Conservation (phyloP, 2,329 filamentous ascomycete species). For the Microdochium trichocladiopsis region DNA sequence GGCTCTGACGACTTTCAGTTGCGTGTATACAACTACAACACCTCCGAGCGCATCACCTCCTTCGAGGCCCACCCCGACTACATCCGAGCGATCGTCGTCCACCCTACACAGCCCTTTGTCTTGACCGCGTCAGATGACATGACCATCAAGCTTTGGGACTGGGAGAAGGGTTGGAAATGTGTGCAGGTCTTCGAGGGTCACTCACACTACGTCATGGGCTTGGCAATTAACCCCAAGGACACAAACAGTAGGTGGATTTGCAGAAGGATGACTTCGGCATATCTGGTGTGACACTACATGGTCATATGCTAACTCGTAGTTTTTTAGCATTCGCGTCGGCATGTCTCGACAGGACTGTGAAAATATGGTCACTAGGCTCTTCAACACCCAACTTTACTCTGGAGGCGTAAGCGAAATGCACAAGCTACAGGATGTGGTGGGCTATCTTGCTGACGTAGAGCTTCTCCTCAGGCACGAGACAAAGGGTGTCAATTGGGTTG, state of each 20-base stretch:
- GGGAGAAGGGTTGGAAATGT: constrained; percentile 98
- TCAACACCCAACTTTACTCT: constrained; percentile 94
- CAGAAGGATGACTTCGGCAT: constrained; percentile 25
- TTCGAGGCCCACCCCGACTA: constrained; percentile 99
- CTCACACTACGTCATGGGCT: constrained; percentile 91
- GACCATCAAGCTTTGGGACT: constrained; percentile 98
- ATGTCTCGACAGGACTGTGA: constrained; percentile 92
- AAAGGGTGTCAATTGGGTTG: constrained; percentile 96
- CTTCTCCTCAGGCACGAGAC: constrained; percentile 58
- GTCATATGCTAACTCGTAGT: background rate
- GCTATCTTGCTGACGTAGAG: background rate
- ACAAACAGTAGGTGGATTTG: constrained; percentile 53
- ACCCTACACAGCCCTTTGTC: constrained; percentile 92
- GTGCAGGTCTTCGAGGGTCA: constrained; percentile 96
- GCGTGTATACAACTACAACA: constrained; percentile 98
- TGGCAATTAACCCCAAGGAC: constrained; percentile 96
- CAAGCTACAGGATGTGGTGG: constrained; percentile 13
- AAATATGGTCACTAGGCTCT: constrained; percentile 95
- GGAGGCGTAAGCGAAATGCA: constrained; percentile 49
- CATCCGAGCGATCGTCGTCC: constrained; percentile 91
- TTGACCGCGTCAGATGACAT: constrained; percentile 96
- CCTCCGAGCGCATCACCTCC: constrained; percentile 93
- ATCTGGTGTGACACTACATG: background rate
- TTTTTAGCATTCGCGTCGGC: constrained; percentile 65
- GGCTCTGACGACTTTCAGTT: constrained; percentile 86